Conservation (phyloP, 768 basidiomycete genomes). For the Grammothele lineata region DNA sequence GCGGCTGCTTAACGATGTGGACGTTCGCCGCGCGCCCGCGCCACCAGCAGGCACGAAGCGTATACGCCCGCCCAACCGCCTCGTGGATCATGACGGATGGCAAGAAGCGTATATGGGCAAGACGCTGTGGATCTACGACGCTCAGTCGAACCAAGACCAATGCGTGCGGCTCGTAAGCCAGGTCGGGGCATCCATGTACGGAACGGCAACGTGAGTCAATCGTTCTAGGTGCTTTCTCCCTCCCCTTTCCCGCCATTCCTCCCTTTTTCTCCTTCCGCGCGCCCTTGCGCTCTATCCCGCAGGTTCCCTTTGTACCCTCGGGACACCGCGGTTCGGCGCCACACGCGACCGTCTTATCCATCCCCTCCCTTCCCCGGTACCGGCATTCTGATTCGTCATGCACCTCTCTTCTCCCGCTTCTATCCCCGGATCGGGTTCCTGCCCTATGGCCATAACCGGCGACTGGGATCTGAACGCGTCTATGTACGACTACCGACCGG, state of each 20-base stretch:
- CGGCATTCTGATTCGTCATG: no score
- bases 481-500: no score
- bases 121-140: constrained; percentile 74
- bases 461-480: no score
- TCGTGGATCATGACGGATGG: constrained; percentile 60
- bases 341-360: no score
- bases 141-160: constrained; percentile 58
- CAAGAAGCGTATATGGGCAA: constrained; percentile 73
- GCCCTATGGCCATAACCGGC: no score
- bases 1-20: constrained; percentile 69
- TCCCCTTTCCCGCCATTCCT: background rate
- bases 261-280: background rate
- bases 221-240: no score
- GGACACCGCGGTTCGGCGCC: background rate
- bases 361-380: no score
- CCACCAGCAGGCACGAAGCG: constrained; percentile 43
- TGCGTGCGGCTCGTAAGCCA: constrained; percentile 65
- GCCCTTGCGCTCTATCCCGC: no score
- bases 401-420: no score
- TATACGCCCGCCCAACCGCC: constrained; percentile 46
- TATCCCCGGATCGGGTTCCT: no score
- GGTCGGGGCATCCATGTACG: constrained; percentile 56
- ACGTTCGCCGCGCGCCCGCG: constrained; percentile 50
- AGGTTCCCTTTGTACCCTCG: no score
- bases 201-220: constrained; percentile 67